Evolutionary conservation across 257 asterid genomes (phyloP), one percentile per base, ranked within the genome.

Genomic region (Solanum arcanum): DNA sequence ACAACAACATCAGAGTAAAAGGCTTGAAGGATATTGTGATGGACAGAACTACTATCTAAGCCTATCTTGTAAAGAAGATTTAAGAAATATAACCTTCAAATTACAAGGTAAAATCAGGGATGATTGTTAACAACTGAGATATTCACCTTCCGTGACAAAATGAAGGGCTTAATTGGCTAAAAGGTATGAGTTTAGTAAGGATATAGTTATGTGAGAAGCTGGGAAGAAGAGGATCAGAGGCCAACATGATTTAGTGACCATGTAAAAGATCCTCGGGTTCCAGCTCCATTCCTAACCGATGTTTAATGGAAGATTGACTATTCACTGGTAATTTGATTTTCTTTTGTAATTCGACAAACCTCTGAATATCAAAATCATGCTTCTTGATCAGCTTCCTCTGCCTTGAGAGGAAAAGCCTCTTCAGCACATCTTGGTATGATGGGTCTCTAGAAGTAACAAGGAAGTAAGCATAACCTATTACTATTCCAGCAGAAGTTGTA

Each of bases 371-470:
- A n/a, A 95, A 96, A 87, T 91, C 89, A 41, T 87, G 88, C 83
- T 77, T 93, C 92, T 94, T 94, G 25, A 96, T 89, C 91, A 96
- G 98, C 89, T 94, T 96, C 91, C 95, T 93, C 92, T 92, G 98
- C 91, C 98, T 95, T 1, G 98, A 94, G 72, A 95, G 96, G 90
- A 94, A 95, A 77, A 95, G 97, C 89, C 99, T 93, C 92, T 94
- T 92, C 89, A 92, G 88, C 88, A 95, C 82, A 74, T 95, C 98
- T 90, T 93, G 99, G 89, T 95, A 94, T 56, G 93, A 89, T 1
- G 99, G 99, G 86, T 96, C 99, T 91, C 98, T 91, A 56, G 98
- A 94, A 82, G 99, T 96, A 91, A 93, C 12, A 86, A 96, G 88
- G 92, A 96, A 96, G 88, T 96, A 96, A 74, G 97, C 95, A 81